Base-by-base conservation (phyloP, 495 filamentous ascomycete species). In the Penicillium ochrochloron region DNA sequence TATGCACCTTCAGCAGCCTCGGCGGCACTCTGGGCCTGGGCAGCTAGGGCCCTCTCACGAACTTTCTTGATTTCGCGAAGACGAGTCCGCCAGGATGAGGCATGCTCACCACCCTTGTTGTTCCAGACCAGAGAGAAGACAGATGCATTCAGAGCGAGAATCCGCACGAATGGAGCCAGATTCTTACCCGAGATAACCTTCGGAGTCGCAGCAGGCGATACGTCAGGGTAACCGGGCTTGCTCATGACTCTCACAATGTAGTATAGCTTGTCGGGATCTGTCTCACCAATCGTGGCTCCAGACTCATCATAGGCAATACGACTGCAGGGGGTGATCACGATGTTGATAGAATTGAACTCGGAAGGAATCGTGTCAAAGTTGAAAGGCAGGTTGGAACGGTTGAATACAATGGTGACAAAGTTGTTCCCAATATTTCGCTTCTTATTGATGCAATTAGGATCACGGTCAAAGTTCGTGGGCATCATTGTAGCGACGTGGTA, bases 361-460 rank as follows among this genome's bases (percentile, higher is more conserved):
- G 92, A 94, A 0, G 92, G 92, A 63, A 99, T 94, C 5, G 92
- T 97, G 74, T 97, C 88, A 69, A 97, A 96, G 59, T 86, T 83
- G 81, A 96, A 98, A 0, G 92, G 88, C 29, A 86, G 71, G 27
- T 96, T 94, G 17, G 94, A 97, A 62, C 95, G 91, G 73, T 99
- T 99, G 80, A 93, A 99, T 55, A 99, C 88, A 68, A 99, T 96
- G 69, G 96, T 98, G 66, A 99, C 96, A 69, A 90, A 96, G 78
- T 99, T 96, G 70, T 99, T 99, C 44, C 96, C 96, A 46, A 97
- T 93, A 70, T 99, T 96, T 5, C 88, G 84, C 74, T 99, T 99
- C 81, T 99, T 99, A 70, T 85, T 84, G 66, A 88, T 86, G 67
- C 89, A 93, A 15, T 83, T 82, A 15, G 89, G 86, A 69, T 97